Evolutionary conservation across 75 land plant species (phyloP).

Genomic region (Chamaecyparis obtusa): DNA sequence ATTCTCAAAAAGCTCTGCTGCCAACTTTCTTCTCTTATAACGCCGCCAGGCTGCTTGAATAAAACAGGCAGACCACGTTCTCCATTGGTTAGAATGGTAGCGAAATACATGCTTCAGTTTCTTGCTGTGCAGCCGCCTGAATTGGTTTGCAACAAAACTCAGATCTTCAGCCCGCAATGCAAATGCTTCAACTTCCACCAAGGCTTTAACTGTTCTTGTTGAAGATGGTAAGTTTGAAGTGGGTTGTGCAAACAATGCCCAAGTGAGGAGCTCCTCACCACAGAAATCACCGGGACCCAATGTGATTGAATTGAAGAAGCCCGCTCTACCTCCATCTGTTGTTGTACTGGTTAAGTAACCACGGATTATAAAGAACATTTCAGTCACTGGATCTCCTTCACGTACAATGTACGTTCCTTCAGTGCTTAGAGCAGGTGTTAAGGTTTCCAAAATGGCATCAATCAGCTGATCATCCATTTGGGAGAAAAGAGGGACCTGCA

Average conservation of each 20-base stretch:
- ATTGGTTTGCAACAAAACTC: constrained; percentile 68
- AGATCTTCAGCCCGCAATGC: too few species aligned
- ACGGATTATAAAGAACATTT: constrained; percentile 84
- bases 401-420: constrained; percentile 67
- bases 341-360: constrained; percentile 74
- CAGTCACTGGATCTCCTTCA: constrained; percentile 84
- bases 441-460: constrained; percentile 79
- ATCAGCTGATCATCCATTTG: constrained; percentile 20
- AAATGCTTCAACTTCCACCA: too few species aligned
- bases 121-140: constrained; percentile 65
- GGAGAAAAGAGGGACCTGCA: constrained; percentile 86
- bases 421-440: constrained; percentile 63
- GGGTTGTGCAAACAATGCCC: constrained; percentile 44
- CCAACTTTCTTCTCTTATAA: constrained; percentile 40
- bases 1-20: constrained; percentile 22
- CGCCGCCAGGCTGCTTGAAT: constrained; percentile 84
- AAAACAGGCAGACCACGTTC: constrained; percentile 78
- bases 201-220: too few species aligned
- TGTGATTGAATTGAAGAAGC: constrained; percentile 69
- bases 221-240: too few species aligned
- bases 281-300: constrained; percentile 81
- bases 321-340: constrained; percentile 68
- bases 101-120: constrained; percentile 76
- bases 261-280: constrained; percentile 82
- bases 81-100: constrained; percentile 77